phyloP scores from a whole-genome alignment of 768 basidiomycete genomes.

The Lactifluus rugatus region DNA sequence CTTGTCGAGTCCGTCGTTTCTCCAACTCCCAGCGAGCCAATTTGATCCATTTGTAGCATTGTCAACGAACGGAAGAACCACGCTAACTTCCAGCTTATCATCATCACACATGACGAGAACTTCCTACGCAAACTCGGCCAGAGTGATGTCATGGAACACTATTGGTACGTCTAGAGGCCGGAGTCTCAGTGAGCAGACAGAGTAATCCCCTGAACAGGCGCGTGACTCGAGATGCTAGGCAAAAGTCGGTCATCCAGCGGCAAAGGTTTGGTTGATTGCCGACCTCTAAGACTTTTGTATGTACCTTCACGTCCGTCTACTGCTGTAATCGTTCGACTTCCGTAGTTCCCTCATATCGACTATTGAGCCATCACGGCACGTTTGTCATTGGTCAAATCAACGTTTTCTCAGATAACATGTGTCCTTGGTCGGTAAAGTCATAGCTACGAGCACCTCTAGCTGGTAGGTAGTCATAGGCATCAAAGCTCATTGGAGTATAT shows the following conservation, averaged over 20 bases:
- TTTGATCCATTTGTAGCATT: constrained; percentile 45
- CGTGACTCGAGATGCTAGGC: constrained; percentile 50
- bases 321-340: neutral
- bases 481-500: too few relatives aligned
- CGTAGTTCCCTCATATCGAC: neutral
- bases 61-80: constrained; percentile 87
- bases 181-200: neutral
- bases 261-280: constrained; percentile 21
- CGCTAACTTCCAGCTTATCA: constrained; percentile 91
- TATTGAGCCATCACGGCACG: neutral
- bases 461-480: neutral
- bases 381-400: neutral
- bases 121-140: constrained; percentile 89
- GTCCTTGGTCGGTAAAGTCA: neutral
- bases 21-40: neutral
- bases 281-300: neutral
- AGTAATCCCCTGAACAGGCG: constrained; percentile 47
- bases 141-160: constrained; percentile 88
- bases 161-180: constrained; percentile 49
- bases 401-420: neutral
- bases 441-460: neutral
- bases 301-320: neutral
- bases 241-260: constrained; percentile 33
- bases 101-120: constrained; percentile 95
- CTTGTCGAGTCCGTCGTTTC: constrained; percentile 69